These are phyloP conservation scores for Ophiostoma ips DNA, from an alignment of 2,329 filamentous ascomycete genomes.

Conservation along the genomic window DNA sequence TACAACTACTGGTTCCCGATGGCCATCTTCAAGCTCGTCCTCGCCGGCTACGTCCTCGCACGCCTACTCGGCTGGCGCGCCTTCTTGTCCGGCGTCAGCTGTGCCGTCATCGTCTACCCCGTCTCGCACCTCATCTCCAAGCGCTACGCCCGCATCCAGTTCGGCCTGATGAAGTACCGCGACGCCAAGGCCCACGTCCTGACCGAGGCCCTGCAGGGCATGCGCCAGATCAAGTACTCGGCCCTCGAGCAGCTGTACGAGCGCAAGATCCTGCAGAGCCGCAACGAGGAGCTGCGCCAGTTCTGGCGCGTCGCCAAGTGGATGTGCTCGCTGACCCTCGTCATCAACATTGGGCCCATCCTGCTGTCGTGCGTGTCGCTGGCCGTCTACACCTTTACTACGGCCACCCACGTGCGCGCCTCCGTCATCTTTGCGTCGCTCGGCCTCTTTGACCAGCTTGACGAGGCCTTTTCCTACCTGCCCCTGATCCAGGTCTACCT, in stretches of 20 bases:
- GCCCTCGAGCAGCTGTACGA: constrained; percentile 24
- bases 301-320: constrained; percentile 21
- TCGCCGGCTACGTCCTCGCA: constrained; percentile 20
- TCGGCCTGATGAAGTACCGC: constrained; percentile 23
- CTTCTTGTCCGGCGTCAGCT: constrained; percentile 19
- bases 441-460: constrained; percentile 23
- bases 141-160: constrained; percentile 20
- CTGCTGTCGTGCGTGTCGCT: constrained; percentile 22
- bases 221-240: constrained; percentile 26
- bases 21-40: constrained; percentile 21
- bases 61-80: constrained; percentile 21
- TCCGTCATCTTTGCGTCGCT: constrained; percentile 24
- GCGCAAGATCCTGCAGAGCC: constrained; percentile 21
- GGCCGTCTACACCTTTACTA: constrained; percentile 21
- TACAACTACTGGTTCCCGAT: constrained; percentile 23
- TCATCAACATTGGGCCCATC: constrained; percentile 21
- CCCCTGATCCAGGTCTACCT: constrained; percentile 22
- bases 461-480: constrained; percentile 20
- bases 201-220: constrained; percentile 24
- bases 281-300: constrained; percentile 23
- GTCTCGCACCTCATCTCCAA: constrained; percentile 19
- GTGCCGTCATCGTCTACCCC: constrained; percentile 18
- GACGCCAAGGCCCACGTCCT: constrained; percentile 23
- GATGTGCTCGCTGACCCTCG: constrained; percentile 19
- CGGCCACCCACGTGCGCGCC: constrained; percentile 19